Evolutionary conservation across 2,329 filamentous ascomycete genomes (phyloP), one percentile per base, ranked within the genome.

Genomic region (Nigrospora sphaerica): DNA sequence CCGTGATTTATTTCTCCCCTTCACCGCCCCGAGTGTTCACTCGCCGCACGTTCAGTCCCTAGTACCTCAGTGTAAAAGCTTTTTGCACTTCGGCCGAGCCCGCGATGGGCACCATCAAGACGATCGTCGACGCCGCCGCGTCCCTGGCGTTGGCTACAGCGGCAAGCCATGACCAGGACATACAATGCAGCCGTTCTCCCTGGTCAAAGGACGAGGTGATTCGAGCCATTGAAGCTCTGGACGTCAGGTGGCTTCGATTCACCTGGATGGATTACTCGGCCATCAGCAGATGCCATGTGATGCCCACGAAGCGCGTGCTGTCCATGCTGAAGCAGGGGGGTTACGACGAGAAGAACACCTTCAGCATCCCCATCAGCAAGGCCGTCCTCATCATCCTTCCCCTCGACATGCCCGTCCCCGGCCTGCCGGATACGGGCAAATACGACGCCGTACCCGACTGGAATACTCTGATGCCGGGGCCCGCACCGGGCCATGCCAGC

Each of bases 211-310:
- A 28, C 23, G 2, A 28, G 7, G 23, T 28, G 23, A 10, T 28
- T 28, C 23, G 23, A 10, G 23, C 23, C 7, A 28, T 28, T 9
- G 23, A 28, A 28, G 23, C 23, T 9, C 23, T 28, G 23, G 10
- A 28, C 14, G 69, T 65, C 5, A 80, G 83, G 49, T 91, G 83
- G 57, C 64, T 95, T 16, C 82, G 87, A 50, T 69, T 92, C 12
- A 84, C 86, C 62, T 95, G 85, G 81, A 70, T 86, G 19, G 88
- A 95, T 63, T 85, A 86, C 62, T 88, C 86, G n/a, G 80, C 80
- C 2, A 85, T 77, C 3, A 62, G 81, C 1, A 77, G 86, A 14
- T 74, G 80, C 52, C 78, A 86, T 3, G 77, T 88, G 51, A 65
- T 93, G 2, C 86, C 88, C 0, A 73, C 86, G 38, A 68, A 71